These are phyloP conservation scores for Fusarium begoniae DNA, from an alignment of 2,329 filamentous ascomycete species.

Conservation along the genomic window DNA sequence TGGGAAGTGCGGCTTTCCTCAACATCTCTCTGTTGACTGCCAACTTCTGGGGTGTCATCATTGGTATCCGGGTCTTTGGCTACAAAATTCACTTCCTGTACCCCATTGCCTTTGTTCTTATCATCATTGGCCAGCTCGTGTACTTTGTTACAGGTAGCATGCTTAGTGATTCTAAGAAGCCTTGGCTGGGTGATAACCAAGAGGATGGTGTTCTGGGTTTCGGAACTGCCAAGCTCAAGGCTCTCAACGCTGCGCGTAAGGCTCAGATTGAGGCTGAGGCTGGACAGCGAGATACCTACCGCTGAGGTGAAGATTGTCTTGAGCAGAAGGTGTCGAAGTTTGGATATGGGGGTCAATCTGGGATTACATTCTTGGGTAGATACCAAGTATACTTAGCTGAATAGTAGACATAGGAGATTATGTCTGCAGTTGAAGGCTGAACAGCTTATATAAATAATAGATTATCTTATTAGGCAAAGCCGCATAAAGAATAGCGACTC, in stretches of 20 bases:
- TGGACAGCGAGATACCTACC: neutral
- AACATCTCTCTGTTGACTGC: constrained; percentile 93
- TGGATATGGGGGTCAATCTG: neutral
- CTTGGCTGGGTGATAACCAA: constrained; percentile 91
- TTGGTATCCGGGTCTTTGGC: constrained; percentile 87
- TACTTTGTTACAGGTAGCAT: constrained; percentile 89
- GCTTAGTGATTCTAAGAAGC: constrained; percentile 90
- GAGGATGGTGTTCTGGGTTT: constrained; percentile 81
- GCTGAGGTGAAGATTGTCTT: neutral
- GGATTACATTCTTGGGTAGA: neutral
- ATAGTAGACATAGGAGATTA: neutral
- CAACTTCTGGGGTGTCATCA: constrained; percentile 97
- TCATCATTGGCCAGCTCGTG: constrained; percentile 83
- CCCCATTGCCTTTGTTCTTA: constrained; percentile 93
- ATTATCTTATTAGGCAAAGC: no score
- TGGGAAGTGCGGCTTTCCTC: constrained; percentile 93
- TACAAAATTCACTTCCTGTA: constrained; percentile 88
- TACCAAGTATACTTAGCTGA: neutral
- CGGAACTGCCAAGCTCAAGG: constrained; percentile 85
- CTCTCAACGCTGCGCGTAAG: constrained; percentile 65
- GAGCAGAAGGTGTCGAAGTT: neutral
- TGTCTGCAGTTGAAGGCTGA: accelerated
- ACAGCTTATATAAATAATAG: neutral
- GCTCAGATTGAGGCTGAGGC: constrained; percentile 47
- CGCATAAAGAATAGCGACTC: no score